Conservation (phyloP, 352 stramenopile species). For the Phytopythium boreale region DNA sequence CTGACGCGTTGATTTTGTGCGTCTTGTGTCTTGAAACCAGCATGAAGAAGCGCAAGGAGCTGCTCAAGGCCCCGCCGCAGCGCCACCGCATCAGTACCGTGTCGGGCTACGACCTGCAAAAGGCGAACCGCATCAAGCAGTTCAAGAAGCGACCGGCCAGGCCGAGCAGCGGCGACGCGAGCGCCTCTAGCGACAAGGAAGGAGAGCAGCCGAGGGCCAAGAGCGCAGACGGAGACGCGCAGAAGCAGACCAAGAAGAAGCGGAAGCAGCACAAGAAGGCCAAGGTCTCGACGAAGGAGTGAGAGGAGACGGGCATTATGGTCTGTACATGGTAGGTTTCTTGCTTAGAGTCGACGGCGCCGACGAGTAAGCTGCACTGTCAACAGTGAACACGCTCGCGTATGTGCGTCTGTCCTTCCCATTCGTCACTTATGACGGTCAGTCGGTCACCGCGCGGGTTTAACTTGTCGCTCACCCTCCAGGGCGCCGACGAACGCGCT, state of each 20-base stretch:
- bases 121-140: conserved; percentile 63
- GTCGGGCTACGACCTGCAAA: conserved; percentile 86
- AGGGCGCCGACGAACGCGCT: too few species aligned
- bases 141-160: conserved; percentile 34
- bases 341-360: background rate
- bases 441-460: too few species aligned
- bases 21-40: conserved; percentile 20
- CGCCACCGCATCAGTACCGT: conserved; percentile 83
- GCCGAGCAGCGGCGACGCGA: background rate
- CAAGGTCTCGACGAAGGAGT: background rate
- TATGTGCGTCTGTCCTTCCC: too few species aligned
- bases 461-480: too few species aligned
- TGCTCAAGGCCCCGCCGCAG: conserved; percentile 73
- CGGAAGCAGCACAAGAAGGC: conserved; percentile 1
- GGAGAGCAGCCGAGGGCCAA: background rate
- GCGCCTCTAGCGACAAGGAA: background rate
- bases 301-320: background rate
- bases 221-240: too few species aligned
- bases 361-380: too few species aligned
- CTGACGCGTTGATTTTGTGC: conserved; percentile 3
- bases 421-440: too few species aligned
- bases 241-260: background rate
- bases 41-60: conserved; percentile 68
- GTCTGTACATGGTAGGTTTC: background rate
- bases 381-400: too few species aligned